Evolutionary conservation across 1,139 yeast genomes (phyloP).

Genomic region (Sugiyamaella sp.): DNA sequence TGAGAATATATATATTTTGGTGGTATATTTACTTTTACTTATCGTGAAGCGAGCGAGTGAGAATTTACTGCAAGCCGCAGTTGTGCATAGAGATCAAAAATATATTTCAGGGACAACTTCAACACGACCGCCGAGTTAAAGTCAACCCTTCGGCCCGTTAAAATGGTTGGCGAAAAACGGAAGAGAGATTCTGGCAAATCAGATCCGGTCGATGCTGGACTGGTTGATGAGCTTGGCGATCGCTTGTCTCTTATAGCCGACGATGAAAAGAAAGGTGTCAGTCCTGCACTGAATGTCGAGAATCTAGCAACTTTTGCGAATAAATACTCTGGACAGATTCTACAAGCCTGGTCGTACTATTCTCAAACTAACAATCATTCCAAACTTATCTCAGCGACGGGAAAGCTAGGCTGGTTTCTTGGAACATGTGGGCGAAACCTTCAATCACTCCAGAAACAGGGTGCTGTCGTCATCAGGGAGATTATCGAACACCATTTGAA

Average conservation of each 20-base stretch:
- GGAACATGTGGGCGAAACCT: slow-evolving; percentile 23
- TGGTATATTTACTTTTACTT: too few relatives aligned
- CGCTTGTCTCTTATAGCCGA: not conserved
- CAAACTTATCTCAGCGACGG: slow-evolving; percentile 26
- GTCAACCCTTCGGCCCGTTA: too few relatives aligned
- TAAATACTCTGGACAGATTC: slow-evolving; percentile 43
- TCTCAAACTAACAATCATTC: slow-evolving; percentile 46
- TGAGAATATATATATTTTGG: too few relatives aligned
- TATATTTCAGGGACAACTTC: slow-evolving; percentile 3
- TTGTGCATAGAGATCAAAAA: slow-evolving; percentile 9
- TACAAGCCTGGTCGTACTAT: slow-evolving; percentile 64
- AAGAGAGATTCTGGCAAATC: slow-evolving; percentile 8
- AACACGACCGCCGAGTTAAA: not conserved
- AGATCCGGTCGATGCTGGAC: slow-evolving; percentile 16
- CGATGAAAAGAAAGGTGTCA: slow-evolving; percentile 4
- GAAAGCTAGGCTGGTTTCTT: slow-evolving; percentile 28
- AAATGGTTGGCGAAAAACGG: slow-evolving; percentile 14
- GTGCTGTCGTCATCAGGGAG: slow-evolving; percentile 50
- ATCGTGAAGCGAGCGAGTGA: too few relatives aligned
- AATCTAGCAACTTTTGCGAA: slow-evolving; percentile 40
- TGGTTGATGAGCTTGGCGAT: slow-evolving; percentile 12
- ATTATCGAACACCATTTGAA: slow-evolving; percentile 61
- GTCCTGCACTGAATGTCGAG: slow-evolving; percentile 4
- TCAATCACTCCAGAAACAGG: slow-evolving; percentile 32
- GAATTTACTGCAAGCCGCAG: not conserved